Evolutionary conservation across 2,329 filamentous ascomycete species (phyloP), one percentile per base, ranked within the genome.

Genomic region (Phyllosticta citrichinensis): DNA sequence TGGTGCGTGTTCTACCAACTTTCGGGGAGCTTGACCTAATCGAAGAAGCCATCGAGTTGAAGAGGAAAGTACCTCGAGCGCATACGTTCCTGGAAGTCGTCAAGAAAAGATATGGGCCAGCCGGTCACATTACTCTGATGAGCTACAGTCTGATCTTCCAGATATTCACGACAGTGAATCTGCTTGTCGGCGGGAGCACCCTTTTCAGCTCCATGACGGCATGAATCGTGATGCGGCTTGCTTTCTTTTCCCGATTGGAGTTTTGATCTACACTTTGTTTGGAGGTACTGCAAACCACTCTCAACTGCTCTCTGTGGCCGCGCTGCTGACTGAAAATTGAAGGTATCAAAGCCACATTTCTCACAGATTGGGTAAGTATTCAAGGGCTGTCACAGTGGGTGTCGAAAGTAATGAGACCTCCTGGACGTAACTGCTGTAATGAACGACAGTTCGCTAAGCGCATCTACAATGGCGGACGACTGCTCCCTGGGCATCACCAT

Each of bases 21-120:
- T 2, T 14, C 14, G 52, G 10, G 52, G 25, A 10, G 14, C 8
- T 14, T 54, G 19, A 25, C 3, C 35, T 50, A 12, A 50, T 33
- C 5, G 24, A 27, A 4, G 65, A 67, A 52, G 70, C 70, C 9
- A 71, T 71, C 51, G 70, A 72, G 53, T 55, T 71, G 58, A 71
- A 71, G 60, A 66, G 70, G 33, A 65, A 70, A 64, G 70, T 70
- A 14, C 70, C 70, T 1, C 68, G 70, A 30, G 68, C 69, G 20
- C 70, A 71, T 62, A 63, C 63, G 25, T 65, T 64, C 40, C 56
- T 65, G 17, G 62, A 64, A 25, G 56, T 64, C 19, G 56, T 62
- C 56, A 59, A 58, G 52, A 52, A 33, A 10, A 59, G 63, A 11
- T 64, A 64, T 53, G 63, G 63, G 9, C 47, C 53, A 2, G 24